A percentile compares a stretch with the other conserved stretches of the same genome.
These are phyloP conservation scores for Thalassiosira oceanica DNA, from an alignment of 352 stramenopile genomes.

Conservation along the genomic window DNA sequence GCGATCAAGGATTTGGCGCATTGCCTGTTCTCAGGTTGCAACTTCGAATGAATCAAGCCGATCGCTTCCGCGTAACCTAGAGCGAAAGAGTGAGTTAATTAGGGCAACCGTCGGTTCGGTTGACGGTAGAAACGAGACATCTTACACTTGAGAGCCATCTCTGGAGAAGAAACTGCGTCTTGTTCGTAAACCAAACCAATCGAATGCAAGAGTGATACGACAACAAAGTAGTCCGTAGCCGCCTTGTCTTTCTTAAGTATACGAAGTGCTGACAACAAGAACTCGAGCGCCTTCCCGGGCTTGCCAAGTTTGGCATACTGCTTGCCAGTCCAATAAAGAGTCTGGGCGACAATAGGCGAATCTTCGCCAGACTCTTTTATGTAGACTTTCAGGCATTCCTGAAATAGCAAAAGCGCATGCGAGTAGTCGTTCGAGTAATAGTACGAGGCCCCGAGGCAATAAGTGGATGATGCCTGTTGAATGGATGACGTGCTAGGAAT, in stretches of 20 bases:
- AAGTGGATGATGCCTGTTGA: conserved; percentile 29
- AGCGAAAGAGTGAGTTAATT: neutral
- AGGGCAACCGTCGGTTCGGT: too few species aligned
- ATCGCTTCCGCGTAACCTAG: conserved; percentile 53
- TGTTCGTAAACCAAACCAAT: conserved; percentile 49
- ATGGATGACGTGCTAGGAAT: conserved; percentile 28
- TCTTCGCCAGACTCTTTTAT: conserved; percentile 33
- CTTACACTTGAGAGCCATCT: conserved; percentile 56
- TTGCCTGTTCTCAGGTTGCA: conserved; percentile 26
- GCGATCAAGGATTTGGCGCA: conserved; percentile 28
- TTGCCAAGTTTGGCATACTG: conserved; percentile 46
- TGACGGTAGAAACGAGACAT: neutral
- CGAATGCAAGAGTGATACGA: conserved; percentile 41
- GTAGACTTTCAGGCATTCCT: conserved; percentile 49
- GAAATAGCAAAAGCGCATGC: conserved; percentile 46
- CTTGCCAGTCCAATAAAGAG: conserved; percentile 51
- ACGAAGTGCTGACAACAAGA: conserved; percentile 43
- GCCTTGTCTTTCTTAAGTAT: conserved; percentile 36
- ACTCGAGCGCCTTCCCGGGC: conserved; percentile 33
- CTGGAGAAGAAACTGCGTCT: conserved; percentile 37
- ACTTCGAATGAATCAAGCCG: conserved; percentile 48
- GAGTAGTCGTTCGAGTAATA: conserved; percentile 46
- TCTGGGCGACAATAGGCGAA: conserved; percentile 15
- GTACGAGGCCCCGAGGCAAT: conserved; percentile 51
- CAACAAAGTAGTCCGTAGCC: conserved; percentile 39